Evolutionary conservation across 768 basidiomycete genomes (phyloP).

Genomic region (Tricholoma flavovirens): DNA sequence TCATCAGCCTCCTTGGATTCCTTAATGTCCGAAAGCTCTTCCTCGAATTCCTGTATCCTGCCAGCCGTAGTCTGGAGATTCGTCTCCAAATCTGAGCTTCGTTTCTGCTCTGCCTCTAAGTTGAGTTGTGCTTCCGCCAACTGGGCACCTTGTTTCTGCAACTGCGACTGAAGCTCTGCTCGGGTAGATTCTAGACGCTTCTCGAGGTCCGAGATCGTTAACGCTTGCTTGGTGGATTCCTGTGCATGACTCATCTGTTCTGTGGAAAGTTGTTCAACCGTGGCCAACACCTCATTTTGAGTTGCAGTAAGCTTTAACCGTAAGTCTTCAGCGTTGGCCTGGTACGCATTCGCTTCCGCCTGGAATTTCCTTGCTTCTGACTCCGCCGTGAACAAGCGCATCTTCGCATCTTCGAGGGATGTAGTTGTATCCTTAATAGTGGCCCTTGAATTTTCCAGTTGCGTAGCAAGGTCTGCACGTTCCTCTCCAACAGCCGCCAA

Average conservation of each 20-base stretch:
- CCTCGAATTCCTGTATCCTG: constrained; percentile 24
- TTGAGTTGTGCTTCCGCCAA: constrained; percentile 11
- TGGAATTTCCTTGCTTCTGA: constrained; percentile 8
- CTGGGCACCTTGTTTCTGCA: constrained; percentile 11
- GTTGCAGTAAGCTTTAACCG: constrained; percentile 5
- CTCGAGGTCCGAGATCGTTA: constrained; percentile 10
- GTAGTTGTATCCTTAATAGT: constrained; percentile 4
- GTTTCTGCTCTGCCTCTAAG: constrained; percentile 14
- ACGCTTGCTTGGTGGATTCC: constrained; percentile 10
- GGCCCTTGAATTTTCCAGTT: constrained; percentile 9
- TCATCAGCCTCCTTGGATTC: constrained; percentile 29
- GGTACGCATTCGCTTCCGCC: constrained; percentile 3
- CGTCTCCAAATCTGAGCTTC: constrained; percentile 12
- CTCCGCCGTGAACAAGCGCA: constrained; percentile 7
- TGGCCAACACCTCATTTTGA: constrained; percentile 1
- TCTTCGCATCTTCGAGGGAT: constrained; percentile 5
- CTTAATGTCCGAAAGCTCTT: constrained; percentile 26
- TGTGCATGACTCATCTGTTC: constrained; percentile 5
- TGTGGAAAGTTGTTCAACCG: constrained; percentile 12
- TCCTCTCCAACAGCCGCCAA: constrained; percentile 10
- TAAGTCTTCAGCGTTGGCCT: constrained; percentile 8
- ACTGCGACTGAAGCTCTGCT: constrained; percentile 8
- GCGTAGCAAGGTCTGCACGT: constrained; percentile 4
- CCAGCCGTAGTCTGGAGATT: constrained; percentile 14
- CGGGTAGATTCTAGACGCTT: neutral